Evolutionary conservation across 345 rosid genomes (phyloP).

Genomic region (Gossypium longicalyx): DNA sequence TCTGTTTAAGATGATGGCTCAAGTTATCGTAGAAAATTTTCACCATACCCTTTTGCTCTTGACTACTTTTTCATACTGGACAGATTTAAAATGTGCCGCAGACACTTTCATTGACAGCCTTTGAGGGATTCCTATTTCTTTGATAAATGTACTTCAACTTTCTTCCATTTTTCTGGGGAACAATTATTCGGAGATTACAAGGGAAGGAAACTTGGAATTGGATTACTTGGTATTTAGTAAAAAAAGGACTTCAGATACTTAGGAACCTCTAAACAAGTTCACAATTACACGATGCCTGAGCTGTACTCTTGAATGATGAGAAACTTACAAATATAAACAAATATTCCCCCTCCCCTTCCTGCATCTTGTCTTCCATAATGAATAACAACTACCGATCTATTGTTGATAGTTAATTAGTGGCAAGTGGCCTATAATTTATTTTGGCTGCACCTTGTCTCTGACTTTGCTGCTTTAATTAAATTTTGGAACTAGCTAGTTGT

Average conservation of each 20-base stretch:
- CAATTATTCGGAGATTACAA: background rate
- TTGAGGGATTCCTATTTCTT: background rate
- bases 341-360: background rate
- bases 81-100: background rate
- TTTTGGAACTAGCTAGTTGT: background rate
- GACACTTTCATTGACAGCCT: background rate
- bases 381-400: background rate
- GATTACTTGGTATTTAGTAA: background rate
- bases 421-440: background rate
- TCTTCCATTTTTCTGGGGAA: background rate
- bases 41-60: background rate
- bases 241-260: background rate
- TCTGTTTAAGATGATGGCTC: background rate
- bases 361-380: background rate
- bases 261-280: slow-evolving; percentile 9
- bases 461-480: background rate
- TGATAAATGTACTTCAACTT: background rate
- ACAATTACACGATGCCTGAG: background rate
- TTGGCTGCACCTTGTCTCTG: background rate
- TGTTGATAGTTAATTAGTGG: background rate
- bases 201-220: background rate
- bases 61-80: background rate
- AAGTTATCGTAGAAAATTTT: slow-evolving; percentile 4
- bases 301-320: background rate
- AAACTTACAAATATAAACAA: background rate